Evolutionary conservation across 2,329 filamentous ascomycete genomes (phyloP).

Genomic region (Grosmannia penicillata): DNA sequence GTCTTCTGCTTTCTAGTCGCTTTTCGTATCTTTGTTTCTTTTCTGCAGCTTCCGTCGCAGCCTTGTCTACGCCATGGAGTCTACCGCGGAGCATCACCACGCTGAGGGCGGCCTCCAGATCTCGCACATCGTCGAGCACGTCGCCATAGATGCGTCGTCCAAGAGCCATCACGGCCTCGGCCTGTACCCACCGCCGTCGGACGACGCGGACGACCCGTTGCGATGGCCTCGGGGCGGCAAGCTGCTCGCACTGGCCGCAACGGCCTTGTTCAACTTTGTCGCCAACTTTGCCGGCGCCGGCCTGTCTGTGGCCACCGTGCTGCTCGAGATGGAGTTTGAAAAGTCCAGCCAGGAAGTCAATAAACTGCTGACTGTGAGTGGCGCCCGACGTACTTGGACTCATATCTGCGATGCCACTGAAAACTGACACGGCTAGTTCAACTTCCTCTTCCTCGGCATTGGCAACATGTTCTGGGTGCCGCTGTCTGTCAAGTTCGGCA

Average conservation of each 20-base stretch:
- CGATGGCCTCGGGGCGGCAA: conserved; percentile 5
- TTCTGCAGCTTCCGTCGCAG: too few relatives aligned
- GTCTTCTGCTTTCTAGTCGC: not conserved
- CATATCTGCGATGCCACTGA: not conserved
- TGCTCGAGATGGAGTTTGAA: conserved; percentile 2
- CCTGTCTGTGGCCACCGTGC: conserved; percentile 4
- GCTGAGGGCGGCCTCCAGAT: not conserved
- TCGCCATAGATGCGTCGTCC: not conserved
- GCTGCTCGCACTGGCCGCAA: conserved; percentile 1
- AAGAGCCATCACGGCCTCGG: conserved; percentile 1
- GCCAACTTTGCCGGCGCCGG: conserved; percentile 7
- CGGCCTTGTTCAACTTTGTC: conserved; percentile 6
- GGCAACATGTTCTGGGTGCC: conserved; percentile 21
- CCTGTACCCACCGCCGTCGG: not conserved
- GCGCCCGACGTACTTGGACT: not conserved
- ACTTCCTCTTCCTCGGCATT: conserved; percentile 11
- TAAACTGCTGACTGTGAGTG: not conserved
- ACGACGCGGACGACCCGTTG: conserved; percentile 2
- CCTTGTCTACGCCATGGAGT: not conserved
- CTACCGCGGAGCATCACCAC: not conserved
- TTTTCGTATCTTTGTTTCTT: too few relatives aligned
- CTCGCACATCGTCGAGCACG: not conserved
- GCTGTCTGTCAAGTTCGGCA: conserved; percentile 18
- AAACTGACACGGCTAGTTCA: conserved; percentile 1
- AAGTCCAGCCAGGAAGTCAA: not conserved